Conservation (phyloP, 768 basidiomycete species). For the Tubosaeta sp. region DNA sequence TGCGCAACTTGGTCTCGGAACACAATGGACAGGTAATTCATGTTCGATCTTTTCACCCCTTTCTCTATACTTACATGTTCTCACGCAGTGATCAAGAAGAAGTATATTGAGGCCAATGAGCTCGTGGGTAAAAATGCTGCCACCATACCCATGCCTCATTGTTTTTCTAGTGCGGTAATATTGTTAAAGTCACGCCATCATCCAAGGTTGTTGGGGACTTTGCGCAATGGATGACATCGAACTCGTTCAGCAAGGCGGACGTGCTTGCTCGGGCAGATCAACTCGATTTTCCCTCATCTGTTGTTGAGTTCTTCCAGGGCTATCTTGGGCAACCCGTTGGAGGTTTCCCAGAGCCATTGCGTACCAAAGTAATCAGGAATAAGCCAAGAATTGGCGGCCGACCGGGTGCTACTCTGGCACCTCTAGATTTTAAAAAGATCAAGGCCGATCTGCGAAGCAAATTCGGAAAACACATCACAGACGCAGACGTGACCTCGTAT, state of each 20-base stretch:
- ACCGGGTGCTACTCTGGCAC: constrained; percentile 82
- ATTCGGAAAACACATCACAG: constrained; percentile 93
- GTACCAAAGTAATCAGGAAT: constrained; percentile 86
- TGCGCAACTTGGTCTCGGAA: constrained; percentile 91
- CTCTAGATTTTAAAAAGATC: constrained; percentile 94
- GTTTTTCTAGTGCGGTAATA: constrained; percentile 76
- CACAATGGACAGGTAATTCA: constrained; percentile 81
- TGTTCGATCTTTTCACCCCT: constrained; percentile 5
- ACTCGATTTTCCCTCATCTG: constrained; percentile 96
- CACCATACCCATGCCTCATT: constrained; percentile 1
- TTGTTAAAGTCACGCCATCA: constrained; percentile 98
- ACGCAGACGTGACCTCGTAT: constrained; percentile 90
- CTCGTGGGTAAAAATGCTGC: constrained; percentile 53
- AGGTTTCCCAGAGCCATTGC: constrained; percentile 97
- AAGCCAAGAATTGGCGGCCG: constrained; percentile 92
- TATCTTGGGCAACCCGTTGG: constrained; percentile 97
- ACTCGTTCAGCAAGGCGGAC: constrained; percentile 81
- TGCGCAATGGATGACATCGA: constrained; percentile 98
- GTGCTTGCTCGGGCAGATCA: constrained; percentile 82
- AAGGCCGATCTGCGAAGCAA: constrained; percentile 89
- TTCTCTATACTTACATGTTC: not conserved
- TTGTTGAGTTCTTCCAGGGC: constrained; percentile 99
- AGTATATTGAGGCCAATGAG: constrained; percentile 97
- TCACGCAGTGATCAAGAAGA: constrained; percentile 84
- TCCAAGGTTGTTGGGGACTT: constrained; percentile 99